Base-by-base conservation (phyloP, 2,329 filamentous ascomycete species). In the Pseudogymnoascus sp. region DNA sequence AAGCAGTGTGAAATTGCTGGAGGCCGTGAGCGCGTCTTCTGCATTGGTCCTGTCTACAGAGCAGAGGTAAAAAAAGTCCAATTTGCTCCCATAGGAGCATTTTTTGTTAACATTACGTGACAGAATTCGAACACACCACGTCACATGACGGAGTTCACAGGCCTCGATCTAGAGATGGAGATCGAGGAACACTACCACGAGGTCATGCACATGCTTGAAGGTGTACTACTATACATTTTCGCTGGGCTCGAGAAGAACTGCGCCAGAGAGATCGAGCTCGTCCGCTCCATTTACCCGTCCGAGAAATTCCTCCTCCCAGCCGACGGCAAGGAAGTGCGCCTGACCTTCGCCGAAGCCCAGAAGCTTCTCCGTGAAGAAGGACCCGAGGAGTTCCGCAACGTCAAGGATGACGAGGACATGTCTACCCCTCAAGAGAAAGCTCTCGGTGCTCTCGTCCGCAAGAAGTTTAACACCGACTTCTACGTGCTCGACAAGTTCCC, bases 401-500 rank as follows among this genome's bases (percentile, higher is more conserved):
- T 93, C 36, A 79, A 78, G 37, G 89, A 93, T 73, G 86, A 89
- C 66, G 90, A 93, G 73, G 90, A 95, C 71, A 87, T 93, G 80
- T 84, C 78, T 72, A 95, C 90, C 0, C 87, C 90, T 0, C 88
- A 93, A 73, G 90, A 95, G 75, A 93, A 93, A 78, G 90, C 89
- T n/a, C 87, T 97, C 7, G 95, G 95, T 64, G 87, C 86, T 25
- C 82, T 97, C 59, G 86, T 97, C 68, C 88, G 90, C 64, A 83
- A 90, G 70, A 97, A 96, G 78, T 96, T 89, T 82, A 85, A 89
- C 74, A 95, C 92, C 65, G 95, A 99, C 79, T 97, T 97, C 79
- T 97, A 96, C 79, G 88, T 96, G 21, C 84, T 99, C 66, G 93
- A 97, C 81, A 95, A 97, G 78, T 99, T 96, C 82, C 95, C 95